Base-by-base conservation (phyloP, 2,329 filamentous ascomycete species). In the Blastomyces gilchristii region DNA sequence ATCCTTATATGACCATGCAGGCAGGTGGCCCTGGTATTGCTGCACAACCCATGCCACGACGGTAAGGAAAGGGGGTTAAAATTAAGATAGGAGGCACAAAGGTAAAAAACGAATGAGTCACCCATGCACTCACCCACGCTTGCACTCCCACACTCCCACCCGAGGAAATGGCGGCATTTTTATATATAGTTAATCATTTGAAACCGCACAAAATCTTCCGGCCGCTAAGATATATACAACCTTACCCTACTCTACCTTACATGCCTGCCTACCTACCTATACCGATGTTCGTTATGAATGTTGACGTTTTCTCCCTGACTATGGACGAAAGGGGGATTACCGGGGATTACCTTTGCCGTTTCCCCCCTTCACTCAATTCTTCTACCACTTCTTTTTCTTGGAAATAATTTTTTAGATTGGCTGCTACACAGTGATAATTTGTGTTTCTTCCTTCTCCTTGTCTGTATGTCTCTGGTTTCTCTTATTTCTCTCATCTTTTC, bases 1-100 rank as follows among this genome's bases (percentile, higher is more conserved):
- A 78, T 63, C 76, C 75, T 3, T 78, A 78, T 67, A 77, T 79
- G 69, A 69, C 73, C 28, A 77, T 79, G 75, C 77, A 74, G 61
- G 69, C 69, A 7, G 73, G 72, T 62, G 68, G 67, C 28, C 71
- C 69, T 6, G 63, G 63, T n/a, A 76, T 77, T 34, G 71, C 73
- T 45, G 54, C 74, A 18, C 75, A 76, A 65, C 73, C 69, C 59
- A 71, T 77, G 67, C 39, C 62, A 14, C 74, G 75, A 62, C 70
- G 74, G 65, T 63, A 62, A 56, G n/a, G 34, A 11, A 25, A 12
- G 2, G n/a, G 53, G 34, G 9, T 25, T 22, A 7, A 53, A n/a
- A 12, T 34, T 6, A 45, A 12, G 5, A 47, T 8, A 22, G 25
- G 49, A 11, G 12, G 6, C 4, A 12, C 12, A 6, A 52, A 31